Conservation (phyloP, 2,329 filamentous ascomycete genomes). For the Xylariaceae sp. region DNA sequence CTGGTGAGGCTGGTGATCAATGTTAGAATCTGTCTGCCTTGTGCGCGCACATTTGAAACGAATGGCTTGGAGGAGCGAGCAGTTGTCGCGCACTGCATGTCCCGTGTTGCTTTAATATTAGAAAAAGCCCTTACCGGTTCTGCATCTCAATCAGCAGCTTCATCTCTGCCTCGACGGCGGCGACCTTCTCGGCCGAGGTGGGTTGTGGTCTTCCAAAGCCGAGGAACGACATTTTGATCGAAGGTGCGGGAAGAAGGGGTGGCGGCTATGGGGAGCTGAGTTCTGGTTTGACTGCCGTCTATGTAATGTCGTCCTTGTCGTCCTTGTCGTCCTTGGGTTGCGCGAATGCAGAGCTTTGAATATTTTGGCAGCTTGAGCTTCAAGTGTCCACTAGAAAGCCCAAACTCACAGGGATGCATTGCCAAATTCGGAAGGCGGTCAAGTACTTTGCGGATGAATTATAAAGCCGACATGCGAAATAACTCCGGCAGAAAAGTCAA, state of each 20-base stretch:
- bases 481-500: slow-evolving; percentile 23
- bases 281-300: slow-evolving; percentile 1
- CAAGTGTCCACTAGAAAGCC: slow-evolving; percentile 5
- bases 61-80: too few species aligned
- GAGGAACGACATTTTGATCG: slow-evolving; percentile 68
- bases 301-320: too few species aligned
- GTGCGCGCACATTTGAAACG: too few species aligned
- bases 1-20: slow-evolving; percentile 68
- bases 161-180: slow-evolving; percentile 93
- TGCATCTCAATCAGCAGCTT: slow-evolving; percentile 98
- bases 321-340: slow-evolving; percentile 1
- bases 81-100: not conserved
- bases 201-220: slow-evolving; percentile 78
- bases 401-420: not conserved
- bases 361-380: slow-evolving; percentile 1
- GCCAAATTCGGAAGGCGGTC: slow-evolving; percentile 31
- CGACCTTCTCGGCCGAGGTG: slow-evolving; percentile 95
- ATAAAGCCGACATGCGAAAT: slow-evolving; percentile 8
- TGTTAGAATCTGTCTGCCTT: slow-evolving; percentile 15
- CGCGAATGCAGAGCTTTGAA: slow-evolving; percentile 9
- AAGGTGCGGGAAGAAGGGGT: not conserved
- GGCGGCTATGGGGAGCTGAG: not conserved
- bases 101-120: not conserved
- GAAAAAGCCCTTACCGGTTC: slow-evolving; percentile 77
- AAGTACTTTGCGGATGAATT: slow-evolving; percentile 19